A percentile compares a stretch with the other conserved stretches of the same genome.
These are phyloP conservation scores for Lyophyllum semitale DNA, from an alignment of 768 basidiomycete genomes.

Conservation along the genomic window DNA sequence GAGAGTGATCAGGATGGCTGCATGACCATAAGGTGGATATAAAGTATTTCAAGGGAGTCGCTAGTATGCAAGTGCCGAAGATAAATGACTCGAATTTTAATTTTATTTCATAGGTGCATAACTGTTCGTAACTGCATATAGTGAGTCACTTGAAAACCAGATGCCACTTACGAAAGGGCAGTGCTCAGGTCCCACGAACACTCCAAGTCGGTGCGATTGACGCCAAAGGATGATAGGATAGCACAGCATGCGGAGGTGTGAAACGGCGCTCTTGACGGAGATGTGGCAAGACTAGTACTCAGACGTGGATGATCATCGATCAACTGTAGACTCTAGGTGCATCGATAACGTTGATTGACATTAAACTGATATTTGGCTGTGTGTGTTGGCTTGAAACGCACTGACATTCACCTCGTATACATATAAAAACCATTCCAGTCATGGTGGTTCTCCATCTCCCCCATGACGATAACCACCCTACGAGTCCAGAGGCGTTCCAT, in stretches of 20 bases:
- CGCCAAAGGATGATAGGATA: not conserved
- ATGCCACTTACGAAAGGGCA: not conserved
- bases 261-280: constrained; percentile 14
- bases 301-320: too few relatives aligned
- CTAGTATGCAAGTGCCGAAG: not conserved
- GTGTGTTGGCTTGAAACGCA: constrained; percentile 7
- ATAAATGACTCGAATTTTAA: not conserved
- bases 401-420: too few relatives aligned
- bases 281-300: not conserved
- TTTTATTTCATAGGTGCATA: not conserved
- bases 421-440: constrained; percentile 12
- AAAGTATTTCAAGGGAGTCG: too few relatives aligned
- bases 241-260: constrained; percentile 4
- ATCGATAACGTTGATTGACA: not conserved
- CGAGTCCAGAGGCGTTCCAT: constrained; percentile 25
- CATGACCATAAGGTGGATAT: too few relatives aligned
- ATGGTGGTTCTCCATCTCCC: constrained; percentile 19
- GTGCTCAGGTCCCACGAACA: constrained; percentile 8
- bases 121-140: not conserved
- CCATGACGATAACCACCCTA: constrained; percentile 23
- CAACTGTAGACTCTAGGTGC: not conserved
- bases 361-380: not conserved
- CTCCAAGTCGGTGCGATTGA: not conserved
- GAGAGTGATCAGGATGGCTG: too few relatives aligned
- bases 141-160: not conserved